Base-by-base conservation (phyloP, 1,284 basidiomycete genomes). In the Exobasidium cylindrosporum region DNA sequence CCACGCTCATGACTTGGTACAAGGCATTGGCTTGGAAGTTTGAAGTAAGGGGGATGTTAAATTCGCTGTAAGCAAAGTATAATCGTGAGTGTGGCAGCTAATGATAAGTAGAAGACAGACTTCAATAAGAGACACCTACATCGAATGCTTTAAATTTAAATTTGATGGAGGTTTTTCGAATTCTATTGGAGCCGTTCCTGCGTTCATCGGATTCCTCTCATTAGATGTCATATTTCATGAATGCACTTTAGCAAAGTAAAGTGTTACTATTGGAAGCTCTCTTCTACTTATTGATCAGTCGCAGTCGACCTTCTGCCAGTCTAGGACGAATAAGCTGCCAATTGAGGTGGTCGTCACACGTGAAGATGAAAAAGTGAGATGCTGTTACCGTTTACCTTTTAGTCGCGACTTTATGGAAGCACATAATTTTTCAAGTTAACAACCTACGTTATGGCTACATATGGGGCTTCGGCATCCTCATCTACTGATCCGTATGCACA, bases 401-500 rank as follows among this genome's bases (percentile, higher is more conserved):
- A 10, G 10, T 43, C 35, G 10, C n/a, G n/a, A 10, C 10, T 43
- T n/a, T n/a, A 43, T 43, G 35, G 35, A 43, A 43, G 10, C 35
- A 43, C n/a, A 10, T 43, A n/a, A 43, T n/a, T 43, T 43, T 43
- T 43, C 35, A 43, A n/a, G n/a, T n/a, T n/a, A n/a, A n/a, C n/a
- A n/a, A n/a, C n/a, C n/a, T n/a, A n/a, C 10, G 17, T 26, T 10
- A 47, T 26, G 46, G 24, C 46, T 10, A 13, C 21, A 24, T 50
- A 50, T 28, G 47, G 47, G 14, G n/a, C 47, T 24, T 50, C 47
- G 4, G 47, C 61, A 1, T 44, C 63, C 7, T 60, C 58, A 21
- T n/a, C 57, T 1, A 43, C 60, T 31, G 77, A 79, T 57, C 72
- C 74, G 3, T 79, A 79, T 45, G 72, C 76, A 23, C 71, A 73